A percentile compares a stretch with the other conserved stretches of the same genome.
These are phyloP conservation scores for Leersia perrieri DNA, from an alignment of 176 grass and related monocot genomes.

Conservation along the genomic window DNA sequence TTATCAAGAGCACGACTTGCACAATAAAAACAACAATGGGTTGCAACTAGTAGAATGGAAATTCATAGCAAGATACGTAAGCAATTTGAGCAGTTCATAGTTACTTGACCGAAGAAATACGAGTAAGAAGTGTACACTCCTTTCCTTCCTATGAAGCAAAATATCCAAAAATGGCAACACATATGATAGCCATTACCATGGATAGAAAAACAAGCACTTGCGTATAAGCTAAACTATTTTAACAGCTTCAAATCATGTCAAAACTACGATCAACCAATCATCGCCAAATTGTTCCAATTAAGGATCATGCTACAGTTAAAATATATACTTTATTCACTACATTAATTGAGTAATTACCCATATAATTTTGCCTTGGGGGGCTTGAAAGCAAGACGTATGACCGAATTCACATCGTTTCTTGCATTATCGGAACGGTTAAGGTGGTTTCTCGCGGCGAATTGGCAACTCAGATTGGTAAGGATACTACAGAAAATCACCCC, in stretches of 20 bases:
- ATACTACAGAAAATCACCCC: background rate
- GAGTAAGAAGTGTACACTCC: background rate
- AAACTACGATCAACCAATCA: constrained; percentile 6
- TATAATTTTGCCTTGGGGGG: background rate
- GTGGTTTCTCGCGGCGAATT: background rate
- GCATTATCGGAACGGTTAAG: constrained; percentile 8
- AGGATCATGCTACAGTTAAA: background rate
- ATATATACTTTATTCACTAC: background rate
- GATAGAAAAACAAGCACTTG: constrained; percentile 30
- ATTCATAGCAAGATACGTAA: background rate
- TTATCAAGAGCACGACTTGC: constrained; percentile 43
- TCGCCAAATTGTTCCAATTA: background rate
- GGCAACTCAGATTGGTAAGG: background rate
- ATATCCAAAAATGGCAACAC: background rate
- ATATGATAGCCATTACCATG: constrained; percentile 12
- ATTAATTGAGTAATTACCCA: background rate
- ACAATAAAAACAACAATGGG: constrained; percentile 33
- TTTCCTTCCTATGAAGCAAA: constrained; percentile 2
- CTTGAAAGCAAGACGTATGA: background rate
- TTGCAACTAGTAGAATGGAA: constrained; percentile 21
- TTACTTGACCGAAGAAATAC: background rate
- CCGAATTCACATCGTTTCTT: background rate
- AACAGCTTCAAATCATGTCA: background rate
- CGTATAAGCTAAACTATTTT: background rate
- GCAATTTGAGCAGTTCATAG: constrained; percentile 11